A percentile compares a stretch with the other conserved stretches of the same genome.
phyloP scores from a whole-genome alignment of 495 filamentous ascomycete genomes.

The Delitschia confertaspora region DNA sequence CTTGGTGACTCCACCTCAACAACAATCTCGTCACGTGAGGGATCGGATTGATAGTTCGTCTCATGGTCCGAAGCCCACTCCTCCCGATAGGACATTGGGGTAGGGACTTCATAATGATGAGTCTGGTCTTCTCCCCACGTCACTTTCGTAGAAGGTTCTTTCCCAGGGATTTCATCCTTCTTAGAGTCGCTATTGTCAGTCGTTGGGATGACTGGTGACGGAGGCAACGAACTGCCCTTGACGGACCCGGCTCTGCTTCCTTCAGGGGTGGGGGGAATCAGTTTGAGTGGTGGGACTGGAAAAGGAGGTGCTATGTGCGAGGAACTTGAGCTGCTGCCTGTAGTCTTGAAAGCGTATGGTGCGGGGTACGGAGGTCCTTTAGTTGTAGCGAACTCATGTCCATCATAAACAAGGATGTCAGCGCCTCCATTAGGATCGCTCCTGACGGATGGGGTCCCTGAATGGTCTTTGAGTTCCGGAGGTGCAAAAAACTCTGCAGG shows the following conservation, averaged over 20 bases:
- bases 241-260: conserved; percentile 20
- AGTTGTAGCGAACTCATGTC: conserved; percentile 13
- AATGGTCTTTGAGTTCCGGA: conserved; percentile 17
- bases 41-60: conserved; percentile 5
- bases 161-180: conserved; percentile 8
- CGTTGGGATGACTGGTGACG: conserved; percentile 22
- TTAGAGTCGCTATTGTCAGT: conserved; percentile 11
- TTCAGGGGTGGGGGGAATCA: conserved; percentile 35
- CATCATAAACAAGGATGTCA: conserved; percentile 30
- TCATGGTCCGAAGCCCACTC: conserved; percentile 22
- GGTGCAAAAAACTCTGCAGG: conserved; percentile 29
- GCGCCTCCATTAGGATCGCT: conserved; percentile 28
- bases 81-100: conserved; percentile 33
- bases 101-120: conserved; percentile 32
- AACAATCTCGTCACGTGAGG: conserved; percentile 19
- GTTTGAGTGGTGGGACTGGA: conserved; percentile 33
- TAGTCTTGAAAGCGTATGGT: conserved; percentile 21
- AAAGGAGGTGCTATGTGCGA: conserved; percentile 15
- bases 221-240: conserved; percentile 16
- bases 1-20: conserved; percentile 19
- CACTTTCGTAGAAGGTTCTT: conserved; percentile 20
- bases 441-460: conserved; percentile 12
- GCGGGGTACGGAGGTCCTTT: conserved; percentile 22
- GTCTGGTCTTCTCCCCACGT: conserved; percentile 36
- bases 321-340: conserved; percentile 11